Conservation (phyloP, 495 filamentous ascomycete genomes). For the Penicillium egyptiacum region DNA sequence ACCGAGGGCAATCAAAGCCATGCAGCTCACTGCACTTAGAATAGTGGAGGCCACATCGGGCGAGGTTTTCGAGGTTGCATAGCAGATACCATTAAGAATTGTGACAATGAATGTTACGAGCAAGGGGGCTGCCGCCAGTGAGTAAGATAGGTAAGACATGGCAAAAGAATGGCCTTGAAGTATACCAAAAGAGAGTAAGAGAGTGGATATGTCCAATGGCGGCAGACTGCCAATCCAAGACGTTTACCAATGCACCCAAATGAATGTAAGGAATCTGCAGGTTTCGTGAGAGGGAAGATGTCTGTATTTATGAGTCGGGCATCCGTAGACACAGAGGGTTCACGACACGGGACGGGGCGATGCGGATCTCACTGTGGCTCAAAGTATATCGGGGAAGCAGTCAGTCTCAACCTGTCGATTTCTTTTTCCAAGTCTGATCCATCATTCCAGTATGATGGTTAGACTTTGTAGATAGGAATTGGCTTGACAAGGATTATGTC, state of each 20-base stretch:
- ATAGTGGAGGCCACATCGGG: slow-evolving; percentile 26
- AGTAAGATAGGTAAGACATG: slow-evolving; percentile 26
- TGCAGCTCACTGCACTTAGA: slow-evolving; percentile 33
- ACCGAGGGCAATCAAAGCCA: slow-evolving; percentile 27
- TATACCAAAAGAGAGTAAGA: slow-evolving; percentile 11
- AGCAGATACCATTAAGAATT: slow-evolving; percentile 39
- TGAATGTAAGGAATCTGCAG: slow-evolving; percentile 10
- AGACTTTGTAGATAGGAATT: slow-evolving; percentile 15
- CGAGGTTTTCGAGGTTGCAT: slow-evolving; percentile 25
- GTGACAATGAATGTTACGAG: slow-evolving; percentile 31
- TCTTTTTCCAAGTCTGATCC: slow-evolving; percentile 19
- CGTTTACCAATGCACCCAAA: slow-evolving; percentile 16
- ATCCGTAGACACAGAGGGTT: slow-evolving; percentile 15
- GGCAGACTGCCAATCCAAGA: slow-evolving; percentile 13
- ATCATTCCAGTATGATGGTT: slow-evolving; percentile 26
- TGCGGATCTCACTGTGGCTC: slow-evolving; percentile 19
- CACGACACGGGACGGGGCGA: slow-evolving; percentile 25
- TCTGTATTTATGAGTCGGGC: slow-evolving; percentile 22
- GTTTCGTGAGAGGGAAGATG: slow-evolving; percentile 2
- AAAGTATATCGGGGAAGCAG: slow-evolving; percentile 24
- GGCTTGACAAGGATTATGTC: not conserved
- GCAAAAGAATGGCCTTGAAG: slow-evolving; percentile 1
- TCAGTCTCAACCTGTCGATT: slow-evolving; percentile 20
- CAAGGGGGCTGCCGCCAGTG: slow-evolving; percentile 30
- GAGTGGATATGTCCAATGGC: slow-evolving; percentile 7